phyloP scores from a whole-genome alignment of 768 basidiomycete genomes.

The Naganishia vaughanmartiniae region DNA sequence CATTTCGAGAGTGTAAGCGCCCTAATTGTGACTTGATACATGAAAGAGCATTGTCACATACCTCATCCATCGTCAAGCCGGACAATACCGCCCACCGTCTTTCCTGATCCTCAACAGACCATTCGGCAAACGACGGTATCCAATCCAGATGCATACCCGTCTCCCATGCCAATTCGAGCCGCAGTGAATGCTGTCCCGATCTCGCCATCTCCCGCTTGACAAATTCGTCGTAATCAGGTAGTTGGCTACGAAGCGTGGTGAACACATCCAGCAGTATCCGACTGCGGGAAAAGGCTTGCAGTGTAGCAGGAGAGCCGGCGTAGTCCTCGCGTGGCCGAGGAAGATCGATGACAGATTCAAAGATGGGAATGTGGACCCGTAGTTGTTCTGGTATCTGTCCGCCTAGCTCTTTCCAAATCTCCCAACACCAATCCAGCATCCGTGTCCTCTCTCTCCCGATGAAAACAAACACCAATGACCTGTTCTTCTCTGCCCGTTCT shows the following conservation, averaged over 20 bases:
- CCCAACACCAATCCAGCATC: slow-evolving; percentile 86
- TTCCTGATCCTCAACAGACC: slow-evolving; percentile 57
- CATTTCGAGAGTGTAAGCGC: background rate
- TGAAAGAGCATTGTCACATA: slow-evolving; percentile 46
- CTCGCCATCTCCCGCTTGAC: slow-evolving; percentile 56
- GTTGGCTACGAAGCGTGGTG: slow-evolving; percentile 57
- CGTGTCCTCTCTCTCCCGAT: slow-evolving; percentile 74
- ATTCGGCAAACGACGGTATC: slow-evolving; percentile 72
- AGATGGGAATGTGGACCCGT: slow-evolving; percentile 67
- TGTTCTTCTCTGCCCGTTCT: slow-evolving; percentile 56
- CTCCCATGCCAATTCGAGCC: slow-evolving; percentile 75
- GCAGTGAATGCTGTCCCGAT: slow-evolving; percentile 53
- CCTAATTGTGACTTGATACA: background rate
- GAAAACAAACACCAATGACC: slow-evolving; percentile 83
- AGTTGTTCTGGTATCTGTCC: slow-evolving; percentile 67
- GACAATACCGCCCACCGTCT: slow-evolving; percentile 73
- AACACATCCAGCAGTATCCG: slow-evolving; percentile 67
- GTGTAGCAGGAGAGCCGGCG: slow-evolving; percentile 53
- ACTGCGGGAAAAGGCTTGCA: slow-evolving; percentile 60
- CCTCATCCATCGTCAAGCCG: slow-evolving; percentile 72
- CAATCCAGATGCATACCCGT: slow-evolving; percentile 73
- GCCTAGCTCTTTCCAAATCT: slow-evolving; percentile 73
- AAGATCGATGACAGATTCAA: slow-evolving; percentile 68
- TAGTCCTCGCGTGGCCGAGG: slow-evolving; percentile 61
- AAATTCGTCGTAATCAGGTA: slow-evolving; percentile 65